These are phyloP conservation scores for Mycosphaerella sp. DNA, from an alignment of 2,329 filamentous ascomycete species.

Conservation along the genomic window DNA sequence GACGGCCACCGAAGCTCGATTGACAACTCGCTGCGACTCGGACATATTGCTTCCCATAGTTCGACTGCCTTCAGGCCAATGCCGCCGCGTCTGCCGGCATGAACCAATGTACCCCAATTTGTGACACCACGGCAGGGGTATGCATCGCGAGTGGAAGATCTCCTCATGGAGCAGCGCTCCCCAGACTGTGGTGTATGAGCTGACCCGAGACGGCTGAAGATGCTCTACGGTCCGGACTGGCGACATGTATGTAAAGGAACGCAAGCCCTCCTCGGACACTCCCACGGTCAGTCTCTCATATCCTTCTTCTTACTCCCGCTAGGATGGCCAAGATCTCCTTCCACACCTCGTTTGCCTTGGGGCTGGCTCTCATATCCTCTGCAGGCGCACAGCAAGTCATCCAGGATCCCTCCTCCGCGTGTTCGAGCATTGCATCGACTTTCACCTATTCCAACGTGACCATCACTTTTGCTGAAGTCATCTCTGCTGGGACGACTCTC, in stretches of 20 bases:
- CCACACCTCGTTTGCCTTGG: not conserved
- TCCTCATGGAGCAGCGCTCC: not conserved
- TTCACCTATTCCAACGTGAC: conserved; percentile 26
- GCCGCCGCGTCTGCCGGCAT: not conserved
- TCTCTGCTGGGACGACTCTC: conserved; percentile 29
- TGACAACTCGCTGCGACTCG: no score
- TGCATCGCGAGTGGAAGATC: not conserved
- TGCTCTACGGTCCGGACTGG: not conserved
- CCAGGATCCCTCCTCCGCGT: conserved; percentile 20
- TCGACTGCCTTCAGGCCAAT: not conserved
- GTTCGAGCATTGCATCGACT: conserved; percentile 16
- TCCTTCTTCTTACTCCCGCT: not conserved
- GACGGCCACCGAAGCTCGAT: no score
- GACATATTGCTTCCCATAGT: no score
- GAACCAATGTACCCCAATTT: not conserved
- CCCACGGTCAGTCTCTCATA: not conserved
- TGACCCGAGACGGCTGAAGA: not conserved
- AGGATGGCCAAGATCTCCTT: not conserved
- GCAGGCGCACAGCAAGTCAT: conserved; percentile 13
- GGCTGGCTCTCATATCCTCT: conserved; percentile 8
- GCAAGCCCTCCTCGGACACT: conserved; percentile 3
- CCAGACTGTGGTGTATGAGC: not conserved
- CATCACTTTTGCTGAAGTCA: conserved; percentile 24
- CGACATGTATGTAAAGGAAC: conserved; percentile 7
- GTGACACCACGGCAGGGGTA: not conserved